A percentile compares a stretch with the other conserved stretches of the same genome.
Conservation (phyloP, 192 early-diverging fungal species). For the Coemansia pectinata region DNA sequence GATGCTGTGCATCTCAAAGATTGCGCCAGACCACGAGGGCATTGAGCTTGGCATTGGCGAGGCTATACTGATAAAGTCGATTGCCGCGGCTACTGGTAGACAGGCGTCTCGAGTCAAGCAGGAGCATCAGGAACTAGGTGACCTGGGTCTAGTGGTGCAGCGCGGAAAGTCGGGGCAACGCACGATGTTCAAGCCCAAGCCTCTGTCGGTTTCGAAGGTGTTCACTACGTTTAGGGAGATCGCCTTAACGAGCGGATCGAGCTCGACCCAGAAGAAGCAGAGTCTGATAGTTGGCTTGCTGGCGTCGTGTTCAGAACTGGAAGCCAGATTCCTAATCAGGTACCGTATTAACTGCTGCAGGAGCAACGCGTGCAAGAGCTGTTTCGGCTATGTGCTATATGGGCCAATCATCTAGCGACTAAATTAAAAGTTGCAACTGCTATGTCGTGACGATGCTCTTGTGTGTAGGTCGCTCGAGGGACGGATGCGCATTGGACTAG, state of each 20-base stretch:
- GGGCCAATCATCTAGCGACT: not conserved
- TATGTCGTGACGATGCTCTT: not conserved
- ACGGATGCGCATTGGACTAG: conserved; percentile 94
- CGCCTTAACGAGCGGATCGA: conserved; percentile 73
- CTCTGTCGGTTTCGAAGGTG: conserved; percentile 76
- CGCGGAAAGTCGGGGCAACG: conserved; percentile 82
- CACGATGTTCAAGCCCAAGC: conserved; percentile 80
- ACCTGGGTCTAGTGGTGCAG: conserved; percentile 89
- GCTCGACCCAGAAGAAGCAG: conserved; percentile 64
- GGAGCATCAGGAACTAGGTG: conserved; percentile 77
- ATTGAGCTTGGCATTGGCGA: conserved; percentile 97
- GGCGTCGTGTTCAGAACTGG: conserved; percentile 70
- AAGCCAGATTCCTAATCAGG: conserved; percentile 88
- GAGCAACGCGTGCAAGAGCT: not conserved
- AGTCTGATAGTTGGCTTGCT: conserved; percentile 76
- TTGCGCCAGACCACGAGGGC: conserved; percentile 92
- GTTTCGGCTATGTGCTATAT: not conserved
- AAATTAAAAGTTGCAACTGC: not conserved
- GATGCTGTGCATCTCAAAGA: conserved; percentile 92
- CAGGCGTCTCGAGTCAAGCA: conserved; percentile 73
- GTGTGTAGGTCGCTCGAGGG: conserved; percentile 65
- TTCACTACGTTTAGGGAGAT: conserved; percentile 88
- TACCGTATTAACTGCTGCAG: conserved; percentile 14
- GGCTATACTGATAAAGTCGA: conserved; percentile 87
- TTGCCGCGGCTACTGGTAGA: conserved; percentile 86